These are phyloP conservation scores for Boletales sp. DNA, from an alignment of 768 basidiomycete species.

Conservation along the genomic window DNA sequence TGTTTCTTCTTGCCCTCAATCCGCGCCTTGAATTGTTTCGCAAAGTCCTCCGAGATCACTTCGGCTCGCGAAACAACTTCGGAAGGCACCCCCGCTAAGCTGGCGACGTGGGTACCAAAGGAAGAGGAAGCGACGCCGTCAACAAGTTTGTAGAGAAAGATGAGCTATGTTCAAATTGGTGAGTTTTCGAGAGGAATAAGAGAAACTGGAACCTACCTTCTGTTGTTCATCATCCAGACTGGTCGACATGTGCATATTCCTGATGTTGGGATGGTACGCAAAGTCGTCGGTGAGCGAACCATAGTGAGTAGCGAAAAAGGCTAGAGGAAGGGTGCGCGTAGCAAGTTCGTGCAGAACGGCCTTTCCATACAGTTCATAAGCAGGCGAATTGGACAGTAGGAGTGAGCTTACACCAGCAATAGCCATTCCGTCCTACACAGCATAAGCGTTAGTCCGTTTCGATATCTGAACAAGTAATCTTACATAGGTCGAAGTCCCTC, in stretches of 20 bases:
- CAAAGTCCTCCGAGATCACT: constrained; percentile 80
- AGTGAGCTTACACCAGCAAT: constrained; percentile 72
- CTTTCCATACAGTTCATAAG: constrained; percentile 32
- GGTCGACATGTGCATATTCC: constrained; percentile 95
- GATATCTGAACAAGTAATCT: constrained; percentile 19
- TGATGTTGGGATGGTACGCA: constrained; percentile 85
- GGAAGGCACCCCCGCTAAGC: constrained; percentile 86
- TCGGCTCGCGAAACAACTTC: constrained; percentile 88
- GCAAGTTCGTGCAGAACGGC: constrained; percentile 94
- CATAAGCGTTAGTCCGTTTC: constrained; percentile 11
- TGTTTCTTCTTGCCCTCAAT: constrained; percentile 55
- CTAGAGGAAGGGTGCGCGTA: constrained; percentile 84
- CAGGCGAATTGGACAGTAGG: background rate
- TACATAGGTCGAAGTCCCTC: constrained; percentile 94
- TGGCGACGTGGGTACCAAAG: constrained; percentile 93
- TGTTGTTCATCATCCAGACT: constrained; percentile 89
- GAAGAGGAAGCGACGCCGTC: constrained; percentile 84
- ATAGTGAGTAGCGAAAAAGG: constrained; percentile 98
- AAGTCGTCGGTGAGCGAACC: constrained; percentile 95
- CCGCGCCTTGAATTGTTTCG: constrained; percentile 80
- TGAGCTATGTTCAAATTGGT: constrained; percentile 47
- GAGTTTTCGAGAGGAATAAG: background rate
- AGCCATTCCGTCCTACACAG: constrained; percentile 89
- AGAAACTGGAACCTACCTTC: constrained; percentile 48
- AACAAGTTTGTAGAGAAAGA: constrained; percentile 94